Base-by-base conservation (phyloP, 2,329 filamentous ascomycete genomes). In the Cladosporium halotolerans region DNA sequence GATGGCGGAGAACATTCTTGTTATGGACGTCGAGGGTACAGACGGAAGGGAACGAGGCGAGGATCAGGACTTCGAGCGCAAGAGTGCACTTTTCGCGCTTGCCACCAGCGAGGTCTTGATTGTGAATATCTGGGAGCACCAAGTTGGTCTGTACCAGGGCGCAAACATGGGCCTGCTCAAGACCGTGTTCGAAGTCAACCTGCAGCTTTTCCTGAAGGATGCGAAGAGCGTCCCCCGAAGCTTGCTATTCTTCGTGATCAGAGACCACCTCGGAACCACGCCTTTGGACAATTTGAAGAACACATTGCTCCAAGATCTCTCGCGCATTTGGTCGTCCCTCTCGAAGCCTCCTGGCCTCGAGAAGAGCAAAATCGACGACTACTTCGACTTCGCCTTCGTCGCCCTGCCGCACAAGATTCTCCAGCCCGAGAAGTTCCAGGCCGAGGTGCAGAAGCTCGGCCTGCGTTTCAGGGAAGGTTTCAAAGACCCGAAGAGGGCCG, bases 111-210 rank as follows among this genome's bases (percentile, higher is more conserved):
- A 99, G 75, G 92, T 99, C 49, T 79, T 99, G 63, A 95, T 99
- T 67, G 87, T 99, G 72, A 99, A 99, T 69, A 95, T 99, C 61
- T 99, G 93, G 93, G 93, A 99, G 73, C 92, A 96, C 71, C 93
- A 99, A 73, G 93, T 99, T 57, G 93, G 93, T 45, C 72, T 99
- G 70, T 99, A 99, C 69, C 92, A 99, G 74, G 93, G 93, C 54
- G 93, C 93, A 63, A 99, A 99, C 71, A 99, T 99, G 93, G 93
- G 93, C 8, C 74, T 99, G 64, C 77, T 99, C 65, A 99, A 99
- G 80, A 99, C 95, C 0, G 93, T 99, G 3, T 99, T 99, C 64
- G 93, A 99, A 75, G 93, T 99, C 71, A 99, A 99, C 69, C 71
- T 99, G 68, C 92, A 97, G 72, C 78, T 99, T 28, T 99, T 99